phyloP scores from a whole-genome alignment of 148 eudicot genomes.

The Pharnaceum exiguum region DNA sequence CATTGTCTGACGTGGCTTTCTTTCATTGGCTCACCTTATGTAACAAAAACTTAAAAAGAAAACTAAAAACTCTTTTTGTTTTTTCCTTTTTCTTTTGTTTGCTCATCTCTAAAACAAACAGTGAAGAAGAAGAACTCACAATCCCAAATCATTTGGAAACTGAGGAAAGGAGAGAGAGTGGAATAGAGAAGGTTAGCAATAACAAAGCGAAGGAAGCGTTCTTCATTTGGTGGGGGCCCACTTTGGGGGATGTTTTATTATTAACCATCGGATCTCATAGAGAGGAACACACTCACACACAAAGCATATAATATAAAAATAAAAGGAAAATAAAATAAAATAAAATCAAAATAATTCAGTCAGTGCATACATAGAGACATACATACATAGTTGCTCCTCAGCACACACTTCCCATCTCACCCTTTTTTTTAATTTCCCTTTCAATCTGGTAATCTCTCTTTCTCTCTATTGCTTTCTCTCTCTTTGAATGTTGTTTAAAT shows the following conservation, averaged over 20 bases:
- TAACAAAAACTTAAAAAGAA: too few species aligned
- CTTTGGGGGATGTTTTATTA: constrained; percentile 3
- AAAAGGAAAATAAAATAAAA: not conserved
- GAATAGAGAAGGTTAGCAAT: too few species aligned
- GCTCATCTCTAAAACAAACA: too few species aligned
- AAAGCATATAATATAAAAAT: not conserved
- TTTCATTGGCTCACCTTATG: constrained; percentile 5
- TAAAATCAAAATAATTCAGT: too few species aligned
- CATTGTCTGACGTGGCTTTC: not conserved
- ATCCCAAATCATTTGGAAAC: not conserved
- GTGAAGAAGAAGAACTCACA: too few species aligned
- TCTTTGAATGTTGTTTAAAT: too few species aligned
- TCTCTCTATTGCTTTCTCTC: too few species aligned
- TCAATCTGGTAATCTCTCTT: too few species aligned
- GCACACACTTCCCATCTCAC: too few species aligned
- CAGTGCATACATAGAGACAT: too few species aligned
- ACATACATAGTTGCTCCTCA: too few species aligned
- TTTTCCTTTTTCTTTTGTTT: not conserved
- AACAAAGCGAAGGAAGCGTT: constrained; percentile 8
- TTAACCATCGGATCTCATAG: not conserved
- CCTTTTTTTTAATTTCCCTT: too few species aligned
- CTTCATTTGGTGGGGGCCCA: constrained; percentile 3
- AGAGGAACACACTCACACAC: not conserved
- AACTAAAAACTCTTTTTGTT: not conserved
- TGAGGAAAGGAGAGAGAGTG: not conserved